Evolutionary conservation across 2,329 filamentous ascomycete genomes (phyloP).

Genomic region (Zymoseptoria brevis): DNA sequence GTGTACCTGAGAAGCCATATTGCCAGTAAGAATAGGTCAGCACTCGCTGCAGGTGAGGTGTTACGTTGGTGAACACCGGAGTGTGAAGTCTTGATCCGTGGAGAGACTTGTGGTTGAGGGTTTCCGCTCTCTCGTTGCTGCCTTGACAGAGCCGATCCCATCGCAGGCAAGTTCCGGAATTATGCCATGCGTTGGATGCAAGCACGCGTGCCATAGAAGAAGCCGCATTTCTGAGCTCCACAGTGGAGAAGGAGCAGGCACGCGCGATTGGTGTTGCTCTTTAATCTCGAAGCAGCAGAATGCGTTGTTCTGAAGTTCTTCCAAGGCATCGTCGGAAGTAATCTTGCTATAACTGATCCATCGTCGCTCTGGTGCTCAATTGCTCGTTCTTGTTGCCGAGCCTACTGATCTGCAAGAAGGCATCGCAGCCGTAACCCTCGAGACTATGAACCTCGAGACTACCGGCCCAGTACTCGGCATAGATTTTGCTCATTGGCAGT

Average conservation of each 20-base stretch:
- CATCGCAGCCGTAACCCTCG: conserved; percentile 92
- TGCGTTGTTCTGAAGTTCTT: no score
- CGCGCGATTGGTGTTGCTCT: background rate
- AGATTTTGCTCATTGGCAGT: conserved; percentile 84
- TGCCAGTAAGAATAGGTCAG: background rate
- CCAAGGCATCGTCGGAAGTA: background rate
- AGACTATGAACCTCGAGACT: conserved; percentile 83
- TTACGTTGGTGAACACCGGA: background rate
- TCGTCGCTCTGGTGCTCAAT: conserved; percentile 53
- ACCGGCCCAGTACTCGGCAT: conserved; percentile 97
- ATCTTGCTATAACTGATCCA: conserved; percentile 30
- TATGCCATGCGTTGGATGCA: background rate
- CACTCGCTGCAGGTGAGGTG: background rate
- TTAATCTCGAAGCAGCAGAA: no score
- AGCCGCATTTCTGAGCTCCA: background rate
- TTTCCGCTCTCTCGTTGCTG: background rate
- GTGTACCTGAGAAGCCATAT: background rate
- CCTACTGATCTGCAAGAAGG: conserved; percentile 91
- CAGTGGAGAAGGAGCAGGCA: background rate
- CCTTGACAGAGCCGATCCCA: background rate
- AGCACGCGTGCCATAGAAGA: background rate
- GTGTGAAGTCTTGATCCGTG: background rate
- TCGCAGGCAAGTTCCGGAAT: background rate
- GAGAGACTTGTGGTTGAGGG: background rate
- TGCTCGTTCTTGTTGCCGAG: conserved; percentile 98